Evolutionary conservation across 805 yeast species (phyloP).

Genomic region (Cyberlindnera veronae): DNA sequence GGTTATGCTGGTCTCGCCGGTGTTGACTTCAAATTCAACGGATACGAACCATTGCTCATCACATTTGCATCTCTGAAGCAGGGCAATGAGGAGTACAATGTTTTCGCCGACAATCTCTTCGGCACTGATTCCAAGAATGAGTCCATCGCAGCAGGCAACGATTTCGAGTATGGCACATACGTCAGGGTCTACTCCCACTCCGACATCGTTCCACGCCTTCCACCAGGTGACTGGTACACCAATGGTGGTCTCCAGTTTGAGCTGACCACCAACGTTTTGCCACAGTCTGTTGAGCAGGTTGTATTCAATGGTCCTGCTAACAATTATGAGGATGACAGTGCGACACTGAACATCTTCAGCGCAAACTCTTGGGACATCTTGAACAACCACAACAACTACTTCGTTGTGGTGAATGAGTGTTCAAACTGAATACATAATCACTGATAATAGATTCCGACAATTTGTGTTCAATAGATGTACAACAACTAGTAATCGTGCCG

Average conservation of each 20-base stretch:
- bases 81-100: slow-evolving; percentile 49
- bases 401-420: slow-evolving; percentile 2
- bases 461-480: too few relatives aligned
- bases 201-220: slow-evolving; percentile 59
- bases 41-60: slow-evolving; percentile 51
- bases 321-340: neutral
- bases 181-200: slow-evolving; percentile 54
- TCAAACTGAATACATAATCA: too few relatives aligned
- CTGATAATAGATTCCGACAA: too few relatives aligned
- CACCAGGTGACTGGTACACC: slow-evolving; percentile 41
- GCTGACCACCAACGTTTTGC: slow-evolving; percentile 18
- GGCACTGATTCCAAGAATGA: slow-evolving; percentile 33
- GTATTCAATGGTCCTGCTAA: slow-evolving; percentile 1
- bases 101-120: slow-evolving; percentile 51
- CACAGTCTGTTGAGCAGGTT: slow-evolving; percentile 1
- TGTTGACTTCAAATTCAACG: slow-evolving; percentile 54
- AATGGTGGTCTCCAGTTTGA: slow-evolving; percentile 33
- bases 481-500: too few relatives aligned
- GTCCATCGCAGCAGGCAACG: slow-evolving; percentile 30
- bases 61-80: slow-evolving; percentile 65
- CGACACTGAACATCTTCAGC: neutral
- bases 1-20: slow-evolving; percentile 64
- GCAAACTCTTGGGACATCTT: neutral
- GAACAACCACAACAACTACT: slow-evolving; percentile 3
- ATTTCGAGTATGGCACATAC: slow-evolving; percentile 28